These are phyloP conservation scores for Hemileccinum rubropunctum DNA, from an alignment of 768 basidiomycete species.

Conservation along the genomic window DNA sequence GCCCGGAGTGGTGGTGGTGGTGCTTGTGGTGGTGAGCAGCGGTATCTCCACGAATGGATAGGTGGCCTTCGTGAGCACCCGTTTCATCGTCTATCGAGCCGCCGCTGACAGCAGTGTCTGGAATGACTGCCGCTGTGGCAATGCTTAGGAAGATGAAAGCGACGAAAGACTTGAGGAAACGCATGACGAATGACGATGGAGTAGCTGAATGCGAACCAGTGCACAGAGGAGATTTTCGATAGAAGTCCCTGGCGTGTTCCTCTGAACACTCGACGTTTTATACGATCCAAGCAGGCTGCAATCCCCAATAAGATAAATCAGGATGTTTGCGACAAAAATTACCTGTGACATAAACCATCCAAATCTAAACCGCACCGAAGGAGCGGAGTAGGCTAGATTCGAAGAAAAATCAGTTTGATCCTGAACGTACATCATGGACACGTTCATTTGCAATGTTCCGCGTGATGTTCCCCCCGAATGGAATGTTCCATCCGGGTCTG, in stretches of 20 bases:
- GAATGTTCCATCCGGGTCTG: neutral
- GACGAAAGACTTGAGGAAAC: neutral
- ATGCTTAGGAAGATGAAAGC: constrained; percentile 4
- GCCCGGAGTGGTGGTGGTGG: neutral
- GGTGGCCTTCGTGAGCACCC: too few relatives aligned
- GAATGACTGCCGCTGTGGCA: constrained; percentile 1
- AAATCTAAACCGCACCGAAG: neutral
- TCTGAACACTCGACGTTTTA: neutral
- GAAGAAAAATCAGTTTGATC: neutral
- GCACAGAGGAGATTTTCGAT: neutral
- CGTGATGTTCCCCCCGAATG: neutral
- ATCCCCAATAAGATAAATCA: neutral
- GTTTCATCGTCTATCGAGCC: neutral
- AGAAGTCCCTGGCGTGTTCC: neutral
- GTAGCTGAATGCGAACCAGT: neutral
- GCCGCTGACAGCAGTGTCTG: neutral
- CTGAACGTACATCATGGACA: neutral
- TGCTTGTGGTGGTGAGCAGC: neutral
- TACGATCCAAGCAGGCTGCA: neutral
- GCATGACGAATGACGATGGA: neutral
- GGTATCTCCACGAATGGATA: neutral
- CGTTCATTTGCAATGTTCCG: neutral
- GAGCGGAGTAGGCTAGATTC: neutral
- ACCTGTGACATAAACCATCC: neutral
- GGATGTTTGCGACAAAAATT: neutral